Conservation (phyloP, 176 grass and related monocot genomes). For the Hordeum marinum region DNA sequence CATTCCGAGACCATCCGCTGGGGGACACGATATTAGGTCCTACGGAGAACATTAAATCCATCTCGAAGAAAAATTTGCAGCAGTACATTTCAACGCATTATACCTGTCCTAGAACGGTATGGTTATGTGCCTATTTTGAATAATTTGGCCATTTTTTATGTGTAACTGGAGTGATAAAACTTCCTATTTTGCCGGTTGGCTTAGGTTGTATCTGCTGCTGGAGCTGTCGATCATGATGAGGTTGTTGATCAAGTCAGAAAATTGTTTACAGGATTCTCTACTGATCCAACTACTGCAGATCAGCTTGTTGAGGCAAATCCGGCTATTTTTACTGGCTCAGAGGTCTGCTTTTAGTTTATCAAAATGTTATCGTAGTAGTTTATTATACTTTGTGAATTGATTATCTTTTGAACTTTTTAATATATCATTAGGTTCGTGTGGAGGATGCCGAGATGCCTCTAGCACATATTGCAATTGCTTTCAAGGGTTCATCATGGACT, state of each 20-base stretch:
- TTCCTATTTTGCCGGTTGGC: neutral
- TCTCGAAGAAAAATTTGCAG: constrained; percentile 65
- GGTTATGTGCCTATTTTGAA: neutral
- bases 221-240: constrained; percentile 78
- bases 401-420: constrained; percentile 16
- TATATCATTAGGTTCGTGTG: constrained; percentile 59
- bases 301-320: constrained; percentile 74
- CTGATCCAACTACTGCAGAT: constrained; percentile 75
- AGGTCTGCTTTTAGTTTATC: constrained; percentile 44
- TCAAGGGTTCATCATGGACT: constrained; percentile 84
- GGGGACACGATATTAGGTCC: constrained; percentile 98
- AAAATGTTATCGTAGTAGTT: constrained; percentile 10
- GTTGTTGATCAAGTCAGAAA: constrained; percentile 67
- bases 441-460: constrained; percentile 49
- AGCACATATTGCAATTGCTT: constrained; percentile 79
- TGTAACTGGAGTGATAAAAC: neutral
- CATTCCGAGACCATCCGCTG: constrained; percentile 75
- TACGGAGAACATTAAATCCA: constrained; percentile 70
- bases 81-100: constrained; percentile 93
- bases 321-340: constrained; percentile 82
- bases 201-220: constrained; percentile 95
- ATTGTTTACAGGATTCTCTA: constrained; percentile 86
- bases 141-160: neutral
- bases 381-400: constrained; percentile 20
- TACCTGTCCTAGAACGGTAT: constrained; percentile 86